Base-by-base conservation (phyloP, 257 asterid genomes). In the Ballota nigra region DNA sequence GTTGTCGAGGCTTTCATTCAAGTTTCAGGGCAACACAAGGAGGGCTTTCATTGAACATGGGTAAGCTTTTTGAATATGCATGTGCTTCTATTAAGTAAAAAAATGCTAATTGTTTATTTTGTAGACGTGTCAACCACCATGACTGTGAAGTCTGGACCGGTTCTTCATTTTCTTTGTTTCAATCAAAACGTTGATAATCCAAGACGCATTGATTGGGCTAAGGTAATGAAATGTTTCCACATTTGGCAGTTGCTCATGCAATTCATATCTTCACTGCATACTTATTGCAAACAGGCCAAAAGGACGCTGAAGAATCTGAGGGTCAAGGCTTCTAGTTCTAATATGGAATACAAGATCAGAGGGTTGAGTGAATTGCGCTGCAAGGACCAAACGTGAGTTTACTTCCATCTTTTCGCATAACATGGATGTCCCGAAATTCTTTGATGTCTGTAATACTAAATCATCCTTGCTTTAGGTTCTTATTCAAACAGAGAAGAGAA, bases 41-140 rank as follows among this genome's bases (percentile, higher is more conserved):
- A 26, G 95, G 93, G 1, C 87, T 90, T 15, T 85, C 95, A 7
- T 77, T 88, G 64, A 90, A 86, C 41, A 82, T 90, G 78, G 93
- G 97, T 85, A 60, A 72, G 72, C 11, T 43, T 19, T 55, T 43
- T 40, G 12, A 28, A 45, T 43, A 28, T 67, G 6, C 55, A 22
- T 78, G 19, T 12, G 22, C 10, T 33, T 26, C 43, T 47, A 16
- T 28, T 49, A 10, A 18, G 28, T n/a, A n/a, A n/a, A 40, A 68
- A 53, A 51, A 67, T 23, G 26, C 60, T 29, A 5, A 34, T 5
- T 20, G 22, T 19, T 19, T 6, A 10, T 63, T 23, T n/a, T 70
- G 28, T 75, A 91, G 97, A 88, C 70, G 88, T 83, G 31, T 86
- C 97, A 0, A 91, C 96, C 6, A 91, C 94, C 0, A 88, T 88